Conservation (phyloP, 2,329 filamentous ascomycete species). For the Colletotrichum spaethianum region DNA sequence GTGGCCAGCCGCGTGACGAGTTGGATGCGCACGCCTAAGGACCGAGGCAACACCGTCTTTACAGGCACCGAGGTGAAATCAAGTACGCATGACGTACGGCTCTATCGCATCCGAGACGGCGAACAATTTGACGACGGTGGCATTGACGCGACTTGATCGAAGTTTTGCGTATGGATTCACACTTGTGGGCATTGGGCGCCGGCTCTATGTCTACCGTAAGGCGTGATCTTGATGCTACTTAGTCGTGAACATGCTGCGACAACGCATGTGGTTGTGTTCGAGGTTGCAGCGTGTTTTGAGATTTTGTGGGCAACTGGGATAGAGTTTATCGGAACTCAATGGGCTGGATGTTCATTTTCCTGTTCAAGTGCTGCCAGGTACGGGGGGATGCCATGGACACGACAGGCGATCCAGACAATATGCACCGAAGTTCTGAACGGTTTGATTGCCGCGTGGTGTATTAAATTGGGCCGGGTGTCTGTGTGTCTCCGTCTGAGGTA, state of each 20-base stretch:
- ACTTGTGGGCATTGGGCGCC: neutral
- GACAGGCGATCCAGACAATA: conserved; percentile 16
- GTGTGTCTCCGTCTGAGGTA: conserved; percentile 11
- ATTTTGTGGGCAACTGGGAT: conserved; percentile 29
- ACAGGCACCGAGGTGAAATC: neutral
- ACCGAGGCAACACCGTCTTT: neutral
- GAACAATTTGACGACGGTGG: neutral
- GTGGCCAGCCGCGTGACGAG: conserved; percentile 5
- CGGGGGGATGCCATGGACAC: conserved; percentile 15
- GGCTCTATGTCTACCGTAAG: neutral
- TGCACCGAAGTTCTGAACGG: neutral
- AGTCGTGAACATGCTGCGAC: neutral
- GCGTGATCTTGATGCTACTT: neutral
- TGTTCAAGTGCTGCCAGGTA: neutral
- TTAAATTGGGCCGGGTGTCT: conserved; percentile 20
- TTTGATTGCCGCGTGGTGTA: conserved; percentile 10
- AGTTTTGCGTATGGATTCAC: neutral
- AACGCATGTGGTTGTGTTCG: conserved; percentile 9
- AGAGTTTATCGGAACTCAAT: conserved; percentile 20
- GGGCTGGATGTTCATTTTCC: conserved; percentile 19
- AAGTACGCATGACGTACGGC: neutral
- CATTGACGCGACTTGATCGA: neutral
- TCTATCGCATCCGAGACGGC: neutral
- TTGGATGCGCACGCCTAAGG: neutral
- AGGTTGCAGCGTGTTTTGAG: conserved; percentile 20